A percentile compares a stretch with the other conserved stretches of the same genome.
Evolutionary conservation across 306 rosid genomes (phyloP).

Genomic region (Glycyrrhiza uralensis): DNA sequence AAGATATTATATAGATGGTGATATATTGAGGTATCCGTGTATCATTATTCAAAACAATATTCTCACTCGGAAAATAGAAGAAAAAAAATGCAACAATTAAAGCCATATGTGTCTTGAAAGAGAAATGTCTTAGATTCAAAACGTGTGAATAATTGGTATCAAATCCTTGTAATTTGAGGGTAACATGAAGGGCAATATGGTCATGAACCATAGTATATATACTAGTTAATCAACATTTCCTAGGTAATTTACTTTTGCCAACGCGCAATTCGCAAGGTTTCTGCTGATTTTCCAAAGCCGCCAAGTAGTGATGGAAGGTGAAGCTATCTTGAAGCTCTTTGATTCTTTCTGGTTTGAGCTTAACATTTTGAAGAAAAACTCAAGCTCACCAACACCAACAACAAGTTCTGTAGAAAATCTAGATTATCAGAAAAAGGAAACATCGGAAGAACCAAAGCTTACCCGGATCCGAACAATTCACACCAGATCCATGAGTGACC

Average conservation of each 20-base stretch:
- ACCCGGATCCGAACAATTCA: constrained; percentile 32
- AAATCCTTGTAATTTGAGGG: not conserved
- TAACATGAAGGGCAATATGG: constrained; percentile 36
- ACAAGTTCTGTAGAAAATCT: constrained; percentile 26
- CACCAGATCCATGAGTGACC: constrained; percentile 67
- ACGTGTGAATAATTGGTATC: constrained; percentile 40
- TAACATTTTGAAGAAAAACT: constrained; percentile 31
- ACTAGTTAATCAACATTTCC: not conserved
- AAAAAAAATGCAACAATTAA: not conserved
- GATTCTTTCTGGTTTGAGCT: constrained; percentile 60
- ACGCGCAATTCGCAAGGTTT: not conserved
- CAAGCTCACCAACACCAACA: not conserved
- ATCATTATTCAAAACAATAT: not conserved
- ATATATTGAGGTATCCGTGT: too few species aligned
- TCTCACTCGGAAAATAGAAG: not conserved
- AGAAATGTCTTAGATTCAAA: constrained; percentile 21
- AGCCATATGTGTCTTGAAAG: not conserved
- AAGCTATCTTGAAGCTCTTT: constrained; percentile 41
- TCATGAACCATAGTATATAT: constrained; percentile 18
- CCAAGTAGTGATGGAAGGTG: constrained; percentile 61
- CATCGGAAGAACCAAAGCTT: constrained; percentile 35
- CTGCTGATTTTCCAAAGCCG: constrained; percentile 18
- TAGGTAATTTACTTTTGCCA: not conserved
- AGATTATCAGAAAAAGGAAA: constrained; percentile 15
- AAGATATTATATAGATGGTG: too few species aligned